Percentiles rank a stretch among this genome's conserved stretches.
Conservation (phyloP, 1,284 basidiomycete species). For the Irpex sp. region DNA sequence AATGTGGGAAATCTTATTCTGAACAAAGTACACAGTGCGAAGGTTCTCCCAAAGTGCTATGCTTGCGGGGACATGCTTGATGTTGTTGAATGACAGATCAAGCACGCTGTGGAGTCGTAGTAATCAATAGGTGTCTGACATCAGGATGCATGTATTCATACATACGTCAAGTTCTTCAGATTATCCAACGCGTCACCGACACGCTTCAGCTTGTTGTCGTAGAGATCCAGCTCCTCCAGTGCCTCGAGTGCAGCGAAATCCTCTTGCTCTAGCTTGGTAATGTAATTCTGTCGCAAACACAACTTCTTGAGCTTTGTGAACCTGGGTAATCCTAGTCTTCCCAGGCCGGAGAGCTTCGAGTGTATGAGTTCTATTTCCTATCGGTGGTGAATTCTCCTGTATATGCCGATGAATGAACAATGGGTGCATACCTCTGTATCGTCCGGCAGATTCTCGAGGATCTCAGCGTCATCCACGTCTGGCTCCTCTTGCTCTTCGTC, state of each 20-base stretch:
- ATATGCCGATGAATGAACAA: conserved; percentile 14
- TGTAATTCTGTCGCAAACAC: conserved; percentile 88
- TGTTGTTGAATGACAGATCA: conserved; percentile 94
- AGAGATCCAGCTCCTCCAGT: conserved; percentile 90
- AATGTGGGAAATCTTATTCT: conserved; percentile 90
- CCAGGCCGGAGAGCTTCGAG: conserved; percentile 67
- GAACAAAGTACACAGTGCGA: conserved; percentile 88
- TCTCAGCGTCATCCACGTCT: conserved; percentile 38
- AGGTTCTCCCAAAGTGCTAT: conserved; percentile 60
- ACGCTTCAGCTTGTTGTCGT: conserved; percentile 89
- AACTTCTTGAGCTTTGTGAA: conserved; percentile 76
- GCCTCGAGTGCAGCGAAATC: conserved; percentile 63
- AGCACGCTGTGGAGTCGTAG: conserved; percentile 51
- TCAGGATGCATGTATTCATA: conserved; percentile 13
- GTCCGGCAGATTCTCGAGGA: conserved; percentile 49
- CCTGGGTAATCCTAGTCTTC: conserved; percentile 62
- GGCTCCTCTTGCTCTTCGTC: conserved; percentile 24
- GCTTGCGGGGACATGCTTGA: conserved; percentile 67
- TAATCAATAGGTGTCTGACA: not conserved
- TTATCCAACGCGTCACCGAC: conserved; percentile 66
- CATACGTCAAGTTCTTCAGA: conserved; percentile 67
- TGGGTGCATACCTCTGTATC: conserved; percentile 58
- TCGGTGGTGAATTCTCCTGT: not conserved
- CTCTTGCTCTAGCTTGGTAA: conserved; percentile 67
- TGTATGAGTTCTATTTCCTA: conserved; percentile 93